phyloP scores from a whole-genome alignment of 2,329 filamentous ascomycete genomes.

The Hymenoscyphus scutula region DNA sequence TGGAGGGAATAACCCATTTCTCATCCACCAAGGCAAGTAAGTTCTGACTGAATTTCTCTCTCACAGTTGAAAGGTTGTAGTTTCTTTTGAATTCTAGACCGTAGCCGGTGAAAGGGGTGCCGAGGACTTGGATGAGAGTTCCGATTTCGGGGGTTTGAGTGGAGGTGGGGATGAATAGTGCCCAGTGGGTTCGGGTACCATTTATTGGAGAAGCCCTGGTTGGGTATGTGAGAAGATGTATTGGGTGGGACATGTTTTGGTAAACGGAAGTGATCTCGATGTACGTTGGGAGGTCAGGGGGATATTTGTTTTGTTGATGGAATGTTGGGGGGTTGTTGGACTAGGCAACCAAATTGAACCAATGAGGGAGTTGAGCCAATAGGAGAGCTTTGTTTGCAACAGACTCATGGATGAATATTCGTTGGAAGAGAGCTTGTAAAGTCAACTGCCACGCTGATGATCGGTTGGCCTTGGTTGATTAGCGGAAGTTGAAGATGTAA shows the following conservation, averaged over 20 bases:
- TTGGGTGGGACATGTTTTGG: neutral
- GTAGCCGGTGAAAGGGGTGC: neutral
- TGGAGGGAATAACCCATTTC: neutral
- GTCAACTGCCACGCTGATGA: too few relatives aligned
- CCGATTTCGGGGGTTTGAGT: neutral
- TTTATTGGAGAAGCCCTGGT: conserved; percentile 10
- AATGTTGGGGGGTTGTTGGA: neutral
- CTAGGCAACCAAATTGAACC: neutral
- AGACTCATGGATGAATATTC: too few relatives aligned
- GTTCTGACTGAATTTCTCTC: neutral
- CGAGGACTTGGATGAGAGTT: neutral
- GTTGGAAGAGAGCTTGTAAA: too few relatives aligned
- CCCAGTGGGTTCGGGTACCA: conserved; percentile 13
- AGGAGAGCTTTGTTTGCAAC: neutral
- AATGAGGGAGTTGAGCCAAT: neutral
- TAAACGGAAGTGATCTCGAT: neutral
- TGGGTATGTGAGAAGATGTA: conserved; percentile 9
- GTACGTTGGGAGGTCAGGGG: neutral
- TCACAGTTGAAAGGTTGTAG: neutral
- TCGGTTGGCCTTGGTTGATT: too few relatives aligned
- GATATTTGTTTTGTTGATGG: neutral
- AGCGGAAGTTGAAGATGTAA: too few relatives aligned
- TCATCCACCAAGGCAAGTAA: neutral
- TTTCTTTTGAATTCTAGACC: neutral
- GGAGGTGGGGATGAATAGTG: conserved; percentile 8